Base-by-base conservation (phyloP, 2,329 filamentous ascomycete genomes). In the Fusarium sp. region DNA sequence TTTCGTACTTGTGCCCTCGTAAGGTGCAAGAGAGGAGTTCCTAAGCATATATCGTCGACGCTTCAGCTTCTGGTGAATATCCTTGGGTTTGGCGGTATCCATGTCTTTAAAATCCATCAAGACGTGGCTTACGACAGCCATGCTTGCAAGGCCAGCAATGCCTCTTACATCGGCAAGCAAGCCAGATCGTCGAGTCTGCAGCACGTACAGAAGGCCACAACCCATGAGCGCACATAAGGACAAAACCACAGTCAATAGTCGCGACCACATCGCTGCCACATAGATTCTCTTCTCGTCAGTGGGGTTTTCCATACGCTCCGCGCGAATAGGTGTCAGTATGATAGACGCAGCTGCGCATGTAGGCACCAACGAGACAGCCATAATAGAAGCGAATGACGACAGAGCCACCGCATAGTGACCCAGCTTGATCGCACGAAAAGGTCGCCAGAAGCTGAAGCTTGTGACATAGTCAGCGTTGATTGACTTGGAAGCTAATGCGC, bases 381-480 rank as follows among this genome's bases (percentile, higher is more conserved):
- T 80, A 7, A 91, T 79, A 2, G 89, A 90, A 0, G 88, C 87
- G 8, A 91, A 69, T 0, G 90, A 91, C 1, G 90, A 92, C 16
- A 90, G 81, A 1, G 87, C 86, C 8, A 94, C 91, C 1, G 91
- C 90, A 75, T 90, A 91, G 72, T 94, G 91, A 46, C 84, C 84
- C 67, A 87, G 85, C 64, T 82, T 83, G 4, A 92, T 74, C 2
- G 91, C 91, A 47, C 86, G 83, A 7, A 93, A 78, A 0, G 91
- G 91, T 4, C 90, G 85, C 41, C 91, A 79, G 73, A 92, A 88
- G 73, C 86, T 89, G 80, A 91, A 87, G 71, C 88, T 86, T 7
- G 91, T 92, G 46, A 92, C 84, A 64, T 94, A 94, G 77, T 93
- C 90, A 65, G 92, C 90, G 68, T 93, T 93, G 74, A 94, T 86